Conservation (phyloP, 1,284 basidiomycete species). For the Cerrena zonata region DNA sequence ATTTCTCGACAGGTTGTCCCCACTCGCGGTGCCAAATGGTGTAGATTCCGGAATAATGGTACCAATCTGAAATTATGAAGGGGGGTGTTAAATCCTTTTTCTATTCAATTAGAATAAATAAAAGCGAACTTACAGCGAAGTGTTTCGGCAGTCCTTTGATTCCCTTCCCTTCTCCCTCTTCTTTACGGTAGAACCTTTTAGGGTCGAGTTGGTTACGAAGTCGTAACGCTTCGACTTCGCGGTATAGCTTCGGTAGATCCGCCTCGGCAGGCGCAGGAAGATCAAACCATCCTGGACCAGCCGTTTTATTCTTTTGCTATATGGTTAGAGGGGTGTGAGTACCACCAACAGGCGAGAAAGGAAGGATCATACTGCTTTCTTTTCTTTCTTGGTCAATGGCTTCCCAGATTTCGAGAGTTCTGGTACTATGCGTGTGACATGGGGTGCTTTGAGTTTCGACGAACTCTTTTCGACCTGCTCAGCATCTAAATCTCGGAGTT, state of each 20-base stretch:
- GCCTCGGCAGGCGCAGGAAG: conserved; percentile 80
- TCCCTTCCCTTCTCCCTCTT: conserved; percentile 78
- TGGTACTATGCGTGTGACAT: conserved; percentile 51
- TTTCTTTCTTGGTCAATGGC: conserved; percentile 60
- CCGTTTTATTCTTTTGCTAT: conserved; percentile 68
- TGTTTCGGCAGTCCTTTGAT: conserved; percentile 83
- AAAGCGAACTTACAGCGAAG: conserved; percentile 65
- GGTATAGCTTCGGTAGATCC: conserved; percentile 77
- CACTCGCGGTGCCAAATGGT: conserved; percentile 70
- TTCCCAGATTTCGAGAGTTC: conserved; percentile 55
- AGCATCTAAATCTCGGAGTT: conserved; percentile 56
- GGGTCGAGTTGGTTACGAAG: conserved; percentile 91
- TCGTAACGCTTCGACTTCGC: conserved; percentile 89
- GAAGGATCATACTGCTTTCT: conserved; percentile 50
- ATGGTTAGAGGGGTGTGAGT: conserved; percentile 1
- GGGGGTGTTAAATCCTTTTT: neutral
- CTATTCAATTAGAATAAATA: conserved; percentile 5
- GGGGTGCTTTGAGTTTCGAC: conserved; percentile 40
- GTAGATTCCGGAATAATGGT: conserved; percentile 74
- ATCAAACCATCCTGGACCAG: conserved; percentile 86
- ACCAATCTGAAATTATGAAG: conserved; percentile 72
- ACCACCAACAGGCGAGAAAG: neutral
- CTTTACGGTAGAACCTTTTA: conserved; percentile 88
- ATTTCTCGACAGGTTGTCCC: conserved; percentile 64
- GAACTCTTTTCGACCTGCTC: conserved; percentile 45